Base-by-base conservation (phyloP, 495 filamentous ascomycete species). In the Friedmanniomyces simplex region DNA sequence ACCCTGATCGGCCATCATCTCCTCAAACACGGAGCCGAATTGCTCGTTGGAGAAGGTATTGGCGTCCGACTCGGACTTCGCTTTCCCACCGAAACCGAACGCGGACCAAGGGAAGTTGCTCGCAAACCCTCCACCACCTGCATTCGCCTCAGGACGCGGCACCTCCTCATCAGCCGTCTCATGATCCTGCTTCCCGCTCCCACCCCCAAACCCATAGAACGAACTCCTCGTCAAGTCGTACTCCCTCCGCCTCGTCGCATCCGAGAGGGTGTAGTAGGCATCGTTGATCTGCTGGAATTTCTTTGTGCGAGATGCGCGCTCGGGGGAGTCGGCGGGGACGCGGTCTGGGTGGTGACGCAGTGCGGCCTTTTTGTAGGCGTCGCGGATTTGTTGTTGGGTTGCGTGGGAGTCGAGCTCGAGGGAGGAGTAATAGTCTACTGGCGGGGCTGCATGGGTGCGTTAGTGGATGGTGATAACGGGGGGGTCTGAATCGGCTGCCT, bases 261-360 rank as follows among this genome's bases (percentile, higher is more conserved):
- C 90, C 0, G 85, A 90, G 41, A 98, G 86, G 22, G 90, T 94
- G 69, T 90, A 98, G 77, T 98, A 98, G 65, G 93, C 93, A 70
- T 97, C 93, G 74, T 96, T 98, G 65, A 98, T 87, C 58, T 88
- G 81, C 70, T 98, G 93, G 76, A 98, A 98, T 69, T 86, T 85
- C 63, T 84, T 83, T 7, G 93, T 98, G 60, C 91, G 84, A 1
- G 76, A 72, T n/a, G 81, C 65, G 53, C 91, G 85, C 62, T 96
- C 89, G 52, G 91, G 87, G 22, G 89, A 89, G 71, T 90, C 84
- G 63, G 80, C 73, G 41, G 91, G 79, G 52, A 97, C 88, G 50
- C 93, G 85, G 70, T 98, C 93, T 2, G 93, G 93, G 73, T 98
- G 93, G 59, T 86, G 87, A 71, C 91, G 93, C 24, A 98, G 80